A percentile compares a stretch with the other conserved stretches of the same genome.
Evolutionary conservation across 2,329 filamentous ascomycete species (phyloP).

Genomic region (Fusarium papillatum): DNA sequence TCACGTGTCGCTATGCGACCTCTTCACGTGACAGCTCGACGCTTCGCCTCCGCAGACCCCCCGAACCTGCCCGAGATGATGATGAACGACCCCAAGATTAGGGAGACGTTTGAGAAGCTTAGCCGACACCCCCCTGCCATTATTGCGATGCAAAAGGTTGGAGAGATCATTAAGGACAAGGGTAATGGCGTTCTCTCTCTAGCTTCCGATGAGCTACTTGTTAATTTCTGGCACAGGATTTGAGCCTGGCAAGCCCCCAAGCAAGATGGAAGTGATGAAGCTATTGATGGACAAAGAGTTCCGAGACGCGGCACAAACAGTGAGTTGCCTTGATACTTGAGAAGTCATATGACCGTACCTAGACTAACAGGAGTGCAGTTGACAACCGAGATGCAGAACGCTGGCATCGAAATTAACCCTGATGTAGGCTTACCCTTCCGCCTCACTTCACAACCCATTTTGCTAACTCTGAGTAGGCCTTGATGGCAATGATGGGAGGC

Average conservation of each 20-base stretch:
- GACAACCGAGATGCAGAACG: slow-evolving; percentile 37
- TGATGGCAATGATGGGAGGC: slow-evolving; percentile 33
- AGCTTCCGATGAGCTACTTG: background rate
- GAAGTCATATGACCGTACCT: fast-evolving
- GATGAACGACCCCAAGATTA: slow-evolving; percentile 38
- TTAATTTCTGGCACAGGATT: slow-evolving; percentile 19
- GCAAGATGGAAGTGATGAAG: slow-evolving; percentile 40
- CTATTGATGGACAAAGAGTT: slow-evolving; percentile 43
- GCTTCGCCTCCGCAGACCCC: slow-evolving; percentile 27
- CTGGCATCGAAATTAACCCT: slow-evolving; percentile 36
- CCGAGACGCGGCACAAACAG: slow-evolving; percentile 34
- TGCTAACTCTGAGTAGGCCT: slow-evolving; percentile 23
- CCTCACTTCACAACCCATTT: background rate
- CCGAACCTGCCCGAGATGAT: slow-evolving; percentile 35
- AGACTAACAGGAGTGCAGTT: slow-evolving; percentile 25
- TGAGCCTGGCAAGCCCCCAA: slow-evolving; percentile 31
- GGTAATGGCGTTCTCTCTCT: background rate
- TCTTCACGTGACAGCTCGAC: slow-evolving; percentile 25
- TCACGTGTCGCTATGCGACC: slow-evolving; percentile 27
- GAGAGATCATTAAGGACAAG: slow-evolving; percentile 32
- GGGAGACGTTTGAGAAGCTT: slow-evolving; percentile 38
- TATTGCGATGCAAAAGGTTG: slow-evolving; percentile 33
- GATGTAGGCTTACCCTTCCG: slow-evolving; percentile 13
- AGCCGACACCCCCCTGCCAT: slow-evolving; percentile 38
- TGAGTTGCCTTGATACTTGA: fast-evolving